Evolutionary conservation across 345 rosid species (phyloP), one percentile per base, ranked within the genome.

Genomic region (Moringa oleifera): DNA sequence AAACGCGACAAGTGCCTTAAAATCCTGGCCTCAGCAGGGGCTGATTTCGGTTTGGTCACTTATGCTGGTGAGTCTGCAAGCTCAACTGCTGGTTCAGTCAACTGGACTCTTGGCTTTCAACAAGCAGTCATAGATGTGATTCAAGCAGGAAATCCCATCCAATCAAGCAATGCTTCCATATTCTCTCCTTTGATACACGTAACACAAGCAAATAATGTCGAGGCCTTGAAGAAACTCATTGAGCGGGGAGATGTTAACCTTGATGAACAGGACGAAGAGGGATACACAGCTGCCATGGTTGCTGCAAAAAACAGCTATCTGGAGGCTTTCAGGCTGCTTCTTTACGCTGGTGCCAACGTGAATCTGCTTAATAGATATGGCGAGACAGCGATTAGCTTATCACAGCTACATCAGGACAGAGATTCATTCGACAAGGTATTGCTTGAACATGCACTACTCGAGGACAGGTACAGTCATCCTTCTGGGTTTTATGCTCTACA

Each of bases 41-140:
- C 74, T 25, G 87, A 84, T 71, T 71, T 84, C 54, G 84, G 84
- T 52, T 62, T 78, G 49, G 64, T 79, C 52, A 75, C 77, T 61
- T 59, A 67, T 20, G 62, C 73, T 12, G 70, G 81, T 64, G 77
- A 75, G 53, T 74, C 73, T 45, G 84, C 66, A 41, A n/a, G 53
- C 54, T 76, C 83, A 37, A 59, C 81, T 23, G 81, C 83, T 33
- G 67, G 50, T n/a, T 61, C 72, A 63, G 51, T 53, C 56, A n/a
- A n/a, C n/a, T 86, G 86, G 91, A 45, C 25, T 55, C 70, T 72
- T 53, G 68, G 79, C 65, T 83, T 83, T 64, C 83, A 76, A 37
- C 71, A 79, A 41, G 70, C 67, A n/a, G 62, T 83, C 23, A 47
- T 73, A 55, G n/a, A n/a, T n/a, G n/a, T n/a, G n/a, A n/a, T n/a